Base-by-base conservation (phyloP, 768 basidiomycete genomes). In the Russula ochroleuca region DNA sequence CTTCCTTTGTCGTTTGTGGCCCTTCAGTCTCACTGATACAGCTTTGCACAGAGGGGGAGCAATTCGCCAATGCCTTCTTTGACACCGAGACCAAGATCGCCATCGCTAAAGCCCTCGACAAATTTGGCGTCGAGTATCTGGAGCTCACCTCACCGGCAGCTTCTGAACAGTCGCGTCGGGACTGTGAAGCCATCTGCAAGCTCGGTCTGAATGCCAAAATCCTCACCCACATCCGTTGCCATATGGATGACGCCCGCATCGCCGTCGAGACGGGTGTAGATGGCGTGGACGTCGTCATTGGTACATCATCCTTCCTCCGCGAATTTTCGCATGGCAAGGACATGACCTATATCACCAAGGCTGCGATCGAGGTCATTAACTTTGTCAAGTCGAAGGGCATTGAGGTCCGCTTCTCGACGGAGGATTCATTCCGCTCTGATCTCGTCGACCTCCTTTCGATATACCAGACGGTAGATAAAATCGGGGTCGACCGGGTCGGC, bases 301-400 rank as follows among this genome's bases (percentile, higher is more conserved):
- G 97, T 40, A 98, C 97, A 10, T 98, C 95, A 11, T 98, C 95
- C 47, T 99, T 97, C 89, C 87, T 98, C 55, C 89, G 96, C 70
- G 95, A 99, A 79, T 97, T 98, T 84, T 98, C 96, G 31, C 97
- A 99, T 75, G 97, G 97, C 72, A 99, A 98, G 85, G 97, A 98
- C 76, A 99, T 99, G 93, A 79, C 92, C 51, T 99, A 97, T 79
- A 99, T 99, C 80, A 96, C 96, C 81, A 98, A 95, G 79, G 90
- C 93, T 43, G 96, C 96, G 64, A 94, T 98, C 71, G 95, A 98
- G 75, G 97, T 99, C 70, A 99, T 99, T 78, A 85, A 96, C 71
- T 99, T 89, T 71, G 96, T 99, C 84, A 99, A 99, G 83, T 94
- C 91, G 80, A 99, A 98, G 89, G 89, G 88, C 65, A 96, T 99